These are phyloP conservation scores for Pezicula neosporulosa DNA, from an alignment of 2,329 filamentous ascomycete species.

Conservation along the genomic window DNA sequence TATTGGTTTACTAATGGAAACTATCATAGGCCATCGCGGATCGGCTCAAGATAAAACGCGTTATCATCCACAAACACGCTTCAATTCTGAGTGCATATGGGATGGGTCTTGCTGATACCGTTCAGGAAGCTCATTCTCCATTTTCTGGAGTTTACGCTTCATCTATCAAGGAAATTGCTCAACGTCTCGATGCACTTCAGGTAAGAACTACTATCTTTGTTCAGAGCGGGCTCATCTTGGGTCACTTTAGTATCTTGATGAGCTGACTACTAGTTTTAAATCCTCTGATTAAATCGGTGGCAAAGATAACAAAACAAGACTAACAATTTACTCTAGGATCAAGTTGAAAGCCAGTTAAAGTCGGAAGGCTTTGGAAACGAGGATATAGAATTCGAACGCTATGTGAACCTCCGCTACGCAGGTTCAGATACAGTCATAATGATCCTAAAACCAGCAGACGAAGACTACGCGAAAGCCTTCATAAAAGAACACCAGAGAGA, in stretches of 20 bases:
- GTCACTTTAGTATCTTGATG: no score
- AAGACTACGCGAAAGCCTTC: constrained; percentile 76
- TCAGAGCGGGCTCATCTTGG: no score
- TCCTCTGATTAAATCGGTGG: no score
- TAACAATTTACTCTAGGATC: no score
- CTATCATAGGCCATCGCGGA: neutral
- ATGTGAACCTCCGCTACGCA: constrained; percentile 86
- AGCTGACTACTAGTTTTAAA: no score
- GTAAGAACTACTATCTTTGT: constrained; percentile 31
- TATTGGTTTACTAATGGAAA: no score
- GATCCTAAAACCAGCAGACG: constrained; percentile 68
- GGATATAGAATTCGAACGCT: constrained; percentile 82
- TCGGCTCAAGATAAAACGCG: neutral
- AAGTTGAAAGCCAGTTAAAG: constrained; percentile 60
- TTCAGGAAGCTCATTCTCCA: constrained; percentile 82
- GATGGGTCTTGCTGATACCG: constrained; percentile 88
- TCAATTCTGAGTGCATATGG: constrained; percentile 73
- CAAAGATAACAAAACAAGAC: no score
- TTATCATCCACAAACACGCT: neutral
- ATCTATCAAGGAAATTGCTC: constrained; percentile 28
- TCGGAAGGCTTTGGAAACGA: constrained; percentile 74
- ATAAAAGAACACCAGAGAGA: constrained; percentile 83
- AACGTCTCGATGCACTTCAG: constrained; percentile 65
- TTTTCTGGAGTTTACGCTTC: constrained; percentile 58
- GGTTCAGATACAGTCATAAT: constrained; percentile 87